Percentiles rank a stretch among this genome's conserved stretches.
Evolutionary conservation across 805 yeast genomes (phyloP).

Genomic region (Metschnikowia kofuensis): DNA sequence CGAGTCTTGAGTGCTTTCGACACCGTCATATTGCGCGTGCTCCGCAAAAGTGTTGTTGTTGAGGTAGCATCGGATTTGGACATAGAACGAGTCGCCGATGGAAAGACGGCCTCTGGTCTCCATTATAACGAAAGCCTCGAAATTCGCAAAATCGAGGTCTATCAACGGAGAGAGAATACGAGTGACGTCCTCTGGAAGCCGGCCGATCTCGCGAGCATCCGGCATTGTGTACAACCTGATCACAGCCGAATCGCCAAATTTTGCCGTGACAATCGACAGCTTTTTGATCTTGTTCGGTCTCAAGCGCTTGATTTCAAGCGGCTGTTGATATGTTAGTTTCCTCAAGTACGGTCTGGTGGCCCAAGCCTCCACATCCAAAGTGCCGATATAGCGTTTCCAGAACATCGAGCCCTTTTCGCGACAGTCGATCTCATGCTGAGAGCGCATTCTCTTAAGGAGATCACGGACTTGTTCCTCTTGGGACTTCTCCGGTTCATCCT

Average conservation of each 20-base stretch:
- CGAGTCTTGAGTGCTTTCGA: constrained; percentile 1
- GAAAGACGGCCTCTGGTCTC: constrained; percentile 53
- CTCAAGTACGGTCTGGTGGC: constrained; percentile 63
- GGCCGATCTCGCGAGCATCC: constrained; percentile 60
- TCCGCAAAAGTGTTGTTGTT: constrained; percentile 34
- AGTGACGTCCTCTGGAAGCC: constrained; percentile 71
- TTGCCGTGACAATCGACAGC: constrained; percentile 16
- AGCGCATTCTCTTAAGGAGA: constrained; percentile 10
- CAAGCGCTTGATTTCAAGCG: constrained; percentile 36
- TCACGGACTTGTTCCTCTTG: constrained; percentile 6
- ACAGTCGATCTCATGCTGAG: constrained; percentile 10
- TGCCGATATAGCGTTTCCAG: constrained; percentile 55
- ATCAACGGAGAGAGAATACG: constrained; percentile 62
- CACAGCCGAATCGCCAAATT: constrained; percentile 28
- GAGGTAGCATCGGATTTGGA: constrained; percentile 68
- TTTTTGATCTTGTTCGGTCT: constrained; percentile 25
- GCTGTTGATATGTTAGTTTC: constrained; percentile 45
- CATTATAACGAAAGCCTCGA: constrained; percentile 57
- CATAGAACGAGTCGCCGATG: constrained; percentile 72
- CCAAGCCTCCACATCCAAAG: constrained; percentile 61
- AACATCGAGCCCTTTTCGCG: constrained; percentile 3
- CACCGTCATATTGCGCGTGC: constrained; percentile 7
- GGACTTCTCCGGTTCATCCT: neutral
- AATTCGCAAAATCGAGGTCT: constrained; percentile 50
- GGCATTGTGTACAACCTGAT: constrained; percentile 30